Evolutionary conservation across 176 grass and related monocot species (phyloP).

Genomic region (Pontederia crassipes): DNA sequence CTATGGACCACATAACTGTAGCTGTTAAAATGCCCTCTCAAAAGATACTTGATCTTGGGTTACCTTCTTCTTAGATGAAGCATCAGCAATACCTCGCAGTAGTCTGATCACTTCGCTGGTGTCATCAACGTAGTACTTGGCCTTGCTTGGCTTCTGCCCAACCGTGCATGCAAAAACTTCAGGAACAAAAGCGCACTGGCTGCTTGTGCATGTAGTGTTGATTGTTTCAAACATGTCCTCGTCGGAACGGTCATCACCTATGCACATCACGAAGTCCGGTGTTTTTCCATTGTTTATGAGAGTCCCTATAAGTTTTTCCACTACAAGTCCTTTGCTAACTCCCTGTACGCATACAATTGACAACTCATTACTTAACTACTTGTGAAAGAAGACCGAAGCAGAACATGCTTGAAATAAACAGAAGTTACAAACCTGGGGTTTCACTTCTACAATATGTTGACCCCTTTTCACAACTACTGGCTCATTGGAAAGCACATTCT

Average conservation of each 20-base stretch:
- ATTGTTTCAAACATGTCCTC: conserved; percentile 95
- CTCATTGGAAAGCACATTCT: conserved; percentile 83
- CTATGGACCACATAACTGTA: not conserved
- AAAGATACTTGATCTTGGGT: conserved; percentile 38
- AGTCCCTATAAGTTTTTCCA: conserved; percentile 55
- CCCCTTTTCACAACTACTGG: conserved; percentile 79
- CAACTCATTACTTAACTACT: not conserved
- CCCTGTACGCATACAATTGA: conserved; percentile 36
- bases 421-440: conserved; percentile 48
- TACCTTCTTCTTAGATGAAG: conserved; percentile 19
- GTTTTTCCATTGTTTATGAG: conserved; percentile 37
- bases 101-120: conserved; percentile 64
- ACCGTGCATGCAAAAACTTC: conserved; percentile 86
- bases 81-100: conserved; percentile 31
- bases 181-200: conserved; percentile 23
- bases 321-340: conserved; percentile 68
- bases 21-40: conserved; percentile 27
- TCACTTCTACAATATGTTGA: conserved; percentile 91
- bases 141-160: conserved; percentile 85
- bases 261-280: conserved; percentile 70
- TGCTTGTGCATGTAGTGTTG: conserved; percentile 31
- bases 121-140: conserved; percentile 88
- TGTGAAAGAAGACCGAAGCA: not conserved
- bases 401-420: not conserved
- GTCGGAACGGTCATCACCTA: conserved; percentile 74